These are phyloP conservation scores for Taphrina communis DNA, from an alignment of 1,139 yeast genomes.

Conservation along the genomic window DNA sequence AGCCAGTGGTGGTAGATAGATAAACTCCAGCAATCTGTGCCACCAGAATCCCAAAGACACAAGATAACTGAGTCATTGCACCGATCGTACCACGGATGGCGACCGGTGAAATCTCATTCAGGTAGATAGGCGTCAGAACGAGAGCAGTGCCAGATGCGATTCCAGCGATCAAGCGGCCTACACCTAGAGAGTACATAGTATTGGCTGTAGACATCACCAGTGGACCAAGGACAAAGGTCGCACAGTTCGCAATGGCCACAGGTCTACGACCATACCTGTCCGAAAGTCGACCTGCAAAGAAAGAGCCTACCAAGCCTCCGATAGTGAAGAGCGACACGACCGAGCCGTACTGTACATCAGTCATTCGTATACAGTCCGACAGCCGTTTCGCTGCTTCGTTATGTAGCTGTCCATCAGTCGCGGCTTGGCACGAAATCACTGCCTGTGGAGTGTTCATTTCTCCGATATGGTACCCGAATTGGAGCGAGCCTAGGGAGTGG, in stretches of 20 bases:
- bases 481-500: constrained; percentile 28
- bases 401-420: neutral
- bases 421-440: constrained; percentile 32
- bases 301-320: constrained; percentile 84
- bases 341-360: constrained; percentile 70
- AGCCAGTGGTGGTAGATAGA: constrained; percentile 68
- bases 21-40: constrained; percentile 75
- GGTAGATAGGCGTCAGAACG: constrained; percentile 80
- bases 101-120: constrained; percentile 78
- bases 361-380: constrained; percentile 63
- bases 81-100: constrained; percentile 77
- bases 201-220: constrained; percentile 62
- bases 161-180: constrained; percentile 81
- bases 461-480: constrained; percentile 39
- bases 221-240: constrained; percentile 71
- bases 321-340: constrained; percentile 83
- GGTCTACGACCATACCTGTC: constrained; percentile 69
- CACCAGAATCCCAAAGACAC: constrained; percentile 79
- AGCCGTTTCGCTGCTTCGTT: neutral
- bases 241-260: constrained; percentile 63
- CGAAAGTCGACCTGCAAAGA: constrained; percentile 72
- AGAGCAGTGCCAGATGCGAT: constrained; percentile 85
- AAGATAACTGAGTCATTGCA: constrained; percentile 82
- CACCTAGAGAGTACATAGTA: constrained; percentile 56
- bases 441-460: constrained; percentile 36